These are phyloP conservation scores for Dipodascus albidus DNA, from an alignment of 805 yeast genomes.

Conservation along the genomic window DNA sequence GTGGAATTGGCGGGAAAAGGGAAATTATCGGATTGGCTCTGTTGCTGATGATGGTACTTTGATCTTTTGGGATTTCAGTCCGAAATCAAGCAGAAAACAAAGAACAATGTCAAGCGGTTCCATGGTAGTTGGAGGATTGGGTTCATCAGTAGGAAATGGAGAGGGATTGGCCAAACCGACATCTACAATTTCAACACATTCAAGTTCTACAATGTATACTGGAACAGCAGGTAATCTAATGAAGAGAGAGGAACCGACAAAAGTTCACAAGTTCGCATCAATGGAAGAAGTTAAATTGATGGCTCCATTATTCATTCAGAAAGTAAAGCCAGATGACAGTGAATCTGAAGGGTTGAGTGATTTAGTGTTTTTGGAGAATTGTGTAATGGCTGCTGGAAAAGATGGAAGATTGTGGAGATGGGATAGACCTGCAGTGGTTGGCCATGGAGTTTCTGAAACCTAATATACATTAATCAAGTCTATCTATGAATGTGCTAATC, in stretches of 20 bases:
- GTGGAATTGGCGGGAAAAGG: constrained; percentile 22
- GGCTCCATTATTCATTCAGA: constrained; percentile 19
- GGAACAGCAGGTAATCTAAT: neutral
- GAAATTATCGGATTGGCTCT: constrained; percentile 37
- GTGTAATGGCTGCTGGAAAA: constrained; percentile 17
- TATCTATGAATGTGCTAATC: too few species aligned
- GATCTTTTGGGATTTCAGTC: constrained; percentile 43
- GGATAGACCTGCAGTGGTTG: constrained; percentile 15
- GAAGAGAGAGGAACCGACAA: neutral
- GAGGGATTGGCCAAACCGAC: constrained; percentile 4
- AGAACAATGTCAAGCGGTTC: constrained; percentile 2
- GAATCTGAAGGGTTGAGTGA: constrained; percentile 21
- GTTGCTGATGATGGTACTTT: constrained; percentile 47
- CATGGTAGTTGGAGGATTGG: neutral
- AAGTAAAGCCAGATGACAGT: constrained; percentile 17
- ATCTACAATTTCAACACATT: neutral
- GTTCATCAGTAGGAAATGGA: neutral
- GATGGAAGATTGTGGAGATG: constrained; percentile 27
- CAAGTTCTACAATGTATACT: neutral
- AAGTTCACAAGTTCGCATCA: constrained; percentile 19
- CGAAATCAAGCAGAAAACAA: constrained; percentile 27
- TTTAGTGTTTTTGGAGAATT: constrained; percentile 15
- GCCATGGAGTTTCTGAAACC: constrained; percentile 3
- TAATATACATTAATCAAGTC: neutral
- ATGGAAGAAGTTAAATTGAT: constrained; percentile 16